Percentiles rank a stretch among this genome's conserved stretches.
These are phyloP conservation scores for Blumeriella jaapii DNA, from an alignment of 2,329 filamentous ascomycete species.

Conservation along the genomic window DNA sequence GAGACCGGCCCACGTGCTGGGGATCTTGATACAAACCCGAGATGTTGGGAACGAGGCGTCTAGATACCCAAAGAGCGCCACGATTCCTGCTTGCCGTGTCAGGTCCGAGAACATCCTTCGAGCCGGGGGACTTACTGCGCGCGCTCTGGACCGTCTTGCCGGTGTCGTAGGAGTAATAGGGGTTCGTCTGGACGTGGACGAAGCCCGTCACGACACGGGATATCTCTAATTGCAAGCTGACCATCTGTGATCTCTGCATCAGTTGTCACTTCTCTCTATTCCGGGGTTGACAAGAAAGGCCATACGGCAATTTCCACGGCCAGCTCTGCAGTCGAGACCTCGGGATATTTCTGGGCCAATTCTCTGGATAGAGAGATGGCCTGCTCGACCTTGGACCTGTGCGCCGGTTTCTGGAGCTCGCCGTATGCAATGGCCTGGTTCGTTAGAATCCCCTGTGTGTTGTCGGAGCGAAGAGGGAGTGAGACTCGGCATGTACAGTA, in stretches of 20 bases:
- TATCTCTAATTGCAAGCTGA: conserved; percentile 41
- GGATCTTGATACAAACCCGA: conserved; percentile 51
- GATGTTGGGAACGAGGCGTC: conserved; percentile 33
- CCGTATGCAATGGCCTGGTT: conserved; percentile 37
- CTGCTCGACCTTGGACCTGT: conserved; percentile 30
- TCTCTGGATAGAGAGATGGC: conserved; percentile 28
- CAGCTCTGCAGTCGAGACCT: conserved; percentile 34
- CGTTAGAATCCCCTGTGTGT: not conserved
- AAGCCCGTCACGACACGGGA: conserved; percentile 37
- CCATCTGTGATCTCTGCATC: conserved; percentile 33
- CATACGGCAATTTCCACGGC: conserved; percentile 44
- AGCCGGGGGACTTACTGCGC: conserved; percentile 32
- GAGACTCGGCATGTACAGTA: conserved; percentile 13
- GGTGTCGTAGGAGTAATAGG: conserved; percentile 40
- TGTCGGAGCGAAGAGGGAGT: not conserved
- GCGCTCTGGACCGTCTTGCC: conserved; percentile 39
- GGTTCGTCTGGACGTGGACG: conserved; percentile 50
- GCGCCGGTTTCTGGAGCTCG: conserved; percentile 34
- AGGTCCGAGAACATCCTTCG: not conserved
- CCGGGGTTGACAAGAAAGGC: too few relatives aligned
- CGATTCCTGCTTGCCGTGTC: conserved; percentile 33
- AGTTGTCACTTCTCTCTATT: not conserved
- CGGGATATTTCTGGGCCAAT: conserved; percentile 26
- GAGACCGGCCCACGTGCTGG: conserved; percentile 51
- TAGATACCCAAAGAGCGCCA: conserved; percentile 35